phyloP scores from a whole-genome alignment of 73 alveolate genomes.

The Tetrahymena malaccensis region DNA sequence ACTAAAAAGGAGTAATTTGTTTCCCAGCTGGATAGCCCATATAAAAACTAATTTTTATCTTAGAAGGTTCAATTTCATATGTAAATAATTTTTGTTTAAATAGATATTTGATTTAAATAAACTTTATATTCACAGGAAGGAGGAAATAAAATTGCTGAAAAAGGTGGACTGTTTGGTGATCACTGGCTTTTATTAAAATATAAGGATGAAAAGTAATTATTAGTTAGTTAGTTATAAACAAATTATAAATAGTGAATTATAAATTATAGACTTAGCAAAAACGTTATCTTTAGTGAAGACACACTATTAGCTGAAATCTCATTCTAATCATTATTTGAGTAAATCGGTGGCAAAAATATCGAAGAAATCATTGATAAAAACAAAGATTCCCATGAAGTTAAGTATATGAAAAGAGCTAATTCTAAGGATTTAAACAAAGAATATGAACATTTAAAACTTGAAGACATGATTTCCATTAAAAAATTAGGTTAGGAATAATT shows the following conservation, averaged over 20 bases:
- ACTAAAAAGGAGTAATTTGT: neutral
- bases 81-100: neutral
- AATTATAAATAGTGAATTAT: neutral
- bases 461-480: constrained; percentile 61
- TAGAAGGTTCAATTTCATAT: constrained; percentile 21
- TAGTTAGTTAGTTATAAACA: neutral
- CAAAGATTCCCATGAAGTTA: neutral
- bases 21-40: neutral
- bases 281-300: neutral
- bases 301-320: neutral
- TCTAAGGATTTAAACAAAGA: constrained; percentile 29
- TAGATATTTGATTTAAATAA: neutral
- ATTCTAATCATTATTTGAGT: neutral
- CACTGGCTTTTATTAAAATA: neutral
- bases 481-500: neutral
- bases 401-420: neutral
- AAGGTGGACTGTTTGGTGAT: neutral
- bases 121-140: neutral
- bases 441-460: constrained; percentile 58
- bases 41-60: constrained; percentile 8
- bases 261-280: neutral
- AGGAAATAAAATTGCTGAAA: neutral
- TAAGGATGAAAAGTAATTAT: neutral
- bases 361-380: neutral
- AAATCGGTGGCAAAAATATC: neutral